These are phyloP conservation scores for Stipa capillata DNA, from an alignment of 176 grass and related monocot species.

Conservation along the genomic window DNA sequence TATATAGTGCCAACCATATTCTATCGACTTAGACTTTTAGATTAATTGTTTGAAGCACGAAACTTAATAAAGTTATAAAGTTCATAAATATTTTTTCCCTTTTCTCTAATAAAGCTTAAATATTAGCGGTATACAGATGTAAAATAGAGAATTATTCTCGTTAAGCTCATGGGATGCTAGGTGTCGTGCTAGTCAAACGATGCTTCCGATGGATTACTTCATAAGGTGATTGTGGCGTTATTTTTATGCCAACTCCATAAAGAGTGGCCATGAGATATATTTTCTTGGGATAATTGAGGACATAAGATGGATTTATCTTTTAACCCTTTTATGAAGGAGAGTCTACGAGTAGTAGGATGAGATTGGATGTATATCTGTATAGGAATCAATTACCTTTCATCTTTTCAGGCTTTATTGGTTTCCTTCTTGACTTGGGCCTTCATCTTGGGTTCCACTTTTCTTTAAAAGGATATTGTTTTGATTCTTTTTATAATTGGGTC, in stretches of 20 bases:
- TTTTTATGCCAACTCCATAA: neutral
- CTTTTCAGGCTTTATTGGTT: neutral
- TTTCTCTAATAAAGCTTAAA: too few relatives aligned
- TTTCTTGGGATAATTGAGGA: neutral
- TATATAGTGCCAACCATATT: too few relatives aligned
- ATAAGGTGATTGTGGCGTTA: neutral
- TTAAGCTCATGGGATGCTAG: too few relatives aligned
- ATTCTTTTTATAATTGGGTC: too few relatives aligned
- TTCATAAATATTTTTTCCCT: too few relatives aligned
- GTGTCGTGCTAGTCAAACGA: too few relatives aligned
- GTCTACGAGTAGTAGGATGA: neutral
- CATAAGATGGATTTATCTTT: neutral
- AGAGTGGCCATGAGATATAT: neutral
- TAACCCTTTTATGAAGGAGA: neutral
- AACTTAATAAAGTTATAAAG: too few relatives aligned
- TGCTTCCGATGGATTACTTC: too few relatives aligned
- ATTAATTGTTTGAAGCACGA: too few relatives aligned
- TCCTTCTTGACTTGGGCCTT: neutral
- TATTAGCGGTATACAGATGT: too few relatives aligned
- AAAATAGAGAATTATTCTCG: too few relatives aligned
- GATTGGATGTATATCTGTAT: neutral
- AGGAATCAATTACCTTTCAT: neutral
- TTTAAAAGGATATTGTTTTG: neutral
- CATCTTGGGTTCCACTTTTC: neutral
- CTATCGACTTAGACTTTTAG: too few relatives aligned